phyloP scores from a whole-genome alignment of 805 yeast genomes.

The Maudiozyma bulderi region DNA sequence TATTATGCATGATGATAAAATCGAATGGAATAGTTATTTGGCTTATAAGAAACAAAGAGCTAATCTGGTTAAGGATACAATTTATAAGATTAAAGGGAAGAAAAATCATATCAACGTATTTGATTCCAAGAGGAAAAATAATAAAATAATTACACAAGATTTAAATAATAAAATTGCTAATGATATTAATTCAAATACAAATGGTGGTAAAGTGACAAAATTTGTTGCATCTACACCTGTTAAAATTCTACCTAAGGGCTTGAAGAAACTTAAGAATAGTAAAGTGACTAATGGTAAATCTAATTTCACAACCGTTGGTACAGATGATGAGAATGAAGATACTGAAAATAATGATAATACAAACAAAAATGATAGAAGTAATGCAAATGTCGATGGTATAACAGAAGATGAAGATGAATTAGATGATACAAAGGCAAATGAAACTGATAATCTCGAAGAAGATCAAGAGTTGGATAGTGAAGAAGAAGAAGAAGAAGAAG shows the following conservation, averaged over 20 bases:
- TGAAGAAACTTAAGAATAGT: background rate
- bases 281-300: background rate
- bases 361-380: background rate
- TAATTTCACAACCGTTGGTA: background rate
- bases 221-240: background rate
- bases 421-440: background rate
- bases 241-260: background rate
- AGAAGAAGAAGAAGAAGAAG: conserved; percentile 1
- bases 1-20: conserved; percentile 13
- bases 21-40: conserved; percentile 21
- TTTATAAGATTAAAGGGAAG: background rate
- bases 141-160: too few species aligned
- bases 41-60: conserved; percentile 1
- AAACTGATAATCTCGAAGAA: conserved; percentile 1
- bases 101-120: too few species aligned
- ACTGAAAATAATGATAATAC: too few species aligned
- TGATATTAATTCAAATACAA: background rate
- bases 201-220: background rate
- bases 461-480: conserved; percentile 3
- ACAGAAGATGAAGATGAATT: background rate
- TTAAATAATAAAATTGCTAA: too few species aligned
- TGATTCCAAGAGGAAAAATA: too few species aligned
- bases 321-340: background rate
- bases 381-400: background rate
- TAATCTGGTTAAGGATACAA: background rate